Percentiles rank a stretch among this genome's conserved stretches.
Conservation (phyloP, 164 flowering plant genomes). For the Cinnamomum chago region DNA sequence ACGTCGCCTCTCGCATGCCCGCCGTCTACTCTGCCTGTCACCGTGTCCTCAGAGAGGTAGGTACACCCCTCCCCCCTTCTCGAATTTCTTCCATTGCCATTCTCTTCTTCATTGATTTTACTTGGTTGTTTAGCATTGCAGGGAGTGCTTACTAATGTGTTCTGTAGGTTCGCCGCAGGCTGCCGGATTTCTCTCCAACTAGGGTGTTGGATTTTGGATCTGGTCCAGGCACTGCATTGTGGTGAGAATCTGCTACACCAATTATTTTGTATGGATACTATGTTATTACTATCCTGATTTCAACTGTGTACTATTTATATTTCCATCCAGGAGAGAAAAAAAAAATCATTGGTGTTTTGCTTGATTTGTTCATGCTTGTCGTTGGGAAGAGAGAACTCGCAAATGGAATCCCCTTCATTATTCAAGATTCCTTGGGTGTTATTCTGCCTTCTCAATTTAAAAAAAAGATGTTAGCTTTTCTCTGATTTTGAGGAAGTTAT, state of each 20-base stretch:
- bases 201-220: conserved; percentile 96
- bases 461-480: too few relatives aligned
- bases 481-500: too few relatives aligned
- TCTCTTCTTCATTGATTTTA: neutral
- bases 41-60: conserved; percentile 55
- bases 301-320: too few relatives aligned
- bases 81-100: neutral
- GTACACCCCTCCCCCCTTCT: neutral
- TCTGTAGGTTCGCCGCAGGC: conserved; percentile 67
- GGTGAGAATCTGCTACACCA: conserved; percentile 44
- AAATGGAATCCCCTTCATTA: too few relatives aligned
- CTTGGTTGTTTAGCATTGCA: neutral
- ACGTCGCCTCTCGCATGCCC: conserved; percentile 97
- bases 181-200: conserved; percentile 73
- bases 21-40: conserved; percentile 88
- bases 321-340: too few relatives aligned
- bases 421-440: too few relatives aligned
- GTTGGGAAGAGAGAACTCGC: too few relatives aligned
- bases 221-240: conserved; percentile 87
- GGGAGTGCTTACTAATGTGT: neutral
- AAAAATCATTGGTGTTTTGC: too few relatives aligned
- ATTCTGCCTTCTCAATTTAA: too few relatives aligned
- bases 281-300: neutral
- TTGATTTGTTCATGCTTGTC: too few relatives aligned
- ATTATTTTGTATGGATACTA: neutral